A percentile compares a stretch with the other conserved stretches of the same genome.
Conservation (phyloP, 768 basidiomycete genomes). For the Tricholoma flavovirens region DNA sequence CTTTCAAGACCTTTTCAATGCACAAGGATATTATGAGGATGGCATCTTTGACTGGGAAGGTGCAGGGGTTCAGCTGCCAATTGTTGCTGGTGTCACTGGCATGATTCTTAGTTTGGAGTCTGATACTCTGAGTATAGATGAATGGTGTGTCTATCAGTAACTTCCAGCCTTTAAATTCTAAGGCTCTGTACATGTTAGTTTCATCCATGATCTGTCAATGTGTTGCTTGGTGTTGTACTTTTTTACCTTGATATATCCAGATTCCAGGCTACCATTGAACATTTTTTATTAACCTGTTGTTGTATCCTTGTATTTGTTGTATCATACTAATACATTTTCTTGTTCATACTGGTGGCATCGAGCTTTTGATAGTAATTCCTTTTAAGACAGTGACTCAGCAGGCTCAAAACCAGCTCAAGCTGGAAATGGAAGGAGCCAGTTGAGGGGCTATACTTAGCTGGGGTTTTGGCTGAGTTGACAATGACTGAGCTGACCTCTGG, state of each 20-base stretch:
- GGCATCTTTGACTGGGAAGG: constrained; percentile 48
- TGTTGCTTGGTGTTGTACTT: neutral
- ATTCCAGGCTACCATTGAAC: no score
- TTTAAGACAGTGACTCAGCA: no score
- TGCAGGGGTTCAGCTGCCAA: neutral
- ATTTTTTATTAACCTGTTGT: no score
- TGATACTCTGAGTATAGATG: neutral
- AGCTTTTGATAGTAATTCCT: no score
- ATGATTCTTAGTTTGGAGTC: neutral
- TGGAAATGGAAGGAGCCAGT: neutral
- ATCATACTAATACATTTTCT: no score
- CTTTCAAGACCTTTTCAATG: constrained; percentile 28
- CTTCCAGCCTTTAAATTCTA: neutral
- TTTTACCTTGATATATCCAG: no score
- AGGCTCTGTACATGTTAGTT: neutral
- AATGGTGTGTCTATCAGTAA: neutral
- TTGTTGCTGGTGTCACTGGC: neutral
- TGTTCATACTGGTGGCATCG: no score
- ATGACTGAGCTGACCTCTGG: no score
- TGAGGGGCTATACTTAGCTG: no score
- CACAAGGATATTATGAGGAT: constrained; percentile 47
- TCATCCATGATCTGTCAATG: neutral
- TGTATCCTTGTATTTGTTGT: no score
- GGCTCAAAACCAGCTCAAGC: no score
- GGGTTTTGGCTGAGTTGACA: no score